These are phyloP conservation scores for Epichloe sibirici DNA, from an alignment of 2,329 filamentous ascomycete genomes.

Conservation along the genomic window DNA sequence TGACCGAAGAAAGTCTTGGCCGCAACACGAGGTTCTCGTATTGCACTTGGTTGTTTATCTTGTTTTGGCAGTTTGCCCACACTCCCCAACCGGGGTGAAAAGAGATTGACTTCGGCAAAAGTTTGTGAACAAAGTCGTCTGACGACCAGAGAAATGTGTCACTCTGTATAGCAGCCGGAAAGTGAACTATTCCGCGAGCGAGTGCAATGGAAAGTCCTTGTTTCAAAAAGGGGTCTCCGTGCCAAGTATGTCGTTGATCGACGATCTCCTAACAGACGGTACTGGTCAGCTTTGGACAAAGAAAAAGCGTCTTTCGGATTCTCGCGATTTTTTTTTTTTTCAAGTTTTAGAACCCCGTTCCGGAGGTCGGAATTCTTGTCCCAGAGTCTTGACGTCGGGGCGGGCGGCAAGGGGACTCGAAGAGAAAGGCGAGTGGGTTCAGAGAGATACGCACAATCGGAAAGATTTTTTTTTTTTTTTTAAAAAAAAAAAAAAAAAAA, in stretches of 20 bases:
- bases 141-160: neutral
- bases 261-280: neutral
- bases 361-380: neutral
- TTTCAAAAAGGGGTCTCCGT: neutral
- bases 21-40: slow-evolving; percentile 3
- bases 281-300: neutral
- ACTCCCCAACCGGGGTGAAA: slow-evolving; percentile 11
- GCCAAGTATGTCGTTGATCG: neutral
- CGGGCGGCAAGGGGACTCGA: neutral
- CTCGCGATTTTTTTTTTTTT: neutral
- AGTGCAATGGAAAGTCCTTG: neutral
- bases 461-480: neutral
- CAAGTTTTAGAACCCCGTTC: neutral
- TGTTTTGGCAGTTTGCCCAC: slow-evolving; percentile 6
- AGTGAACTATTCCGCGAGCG: neutral
- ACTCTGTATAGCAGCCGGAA: neutral
- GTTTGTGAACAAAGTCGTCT: neutral
- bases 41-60: neutral
- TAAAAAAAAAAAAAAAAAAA: neutral
- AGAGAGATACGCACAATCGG: neutral
- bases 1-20: neutral
- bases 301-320: neutral
- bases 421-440: neutral
- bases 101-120: slow-evolving; percentile 1
- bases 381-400: neutral